These are phyloP conservation scores for Hemerocallis citrina DNA, from an alignment of 106 monocot species.

Conservation along the genomic window DNA sequence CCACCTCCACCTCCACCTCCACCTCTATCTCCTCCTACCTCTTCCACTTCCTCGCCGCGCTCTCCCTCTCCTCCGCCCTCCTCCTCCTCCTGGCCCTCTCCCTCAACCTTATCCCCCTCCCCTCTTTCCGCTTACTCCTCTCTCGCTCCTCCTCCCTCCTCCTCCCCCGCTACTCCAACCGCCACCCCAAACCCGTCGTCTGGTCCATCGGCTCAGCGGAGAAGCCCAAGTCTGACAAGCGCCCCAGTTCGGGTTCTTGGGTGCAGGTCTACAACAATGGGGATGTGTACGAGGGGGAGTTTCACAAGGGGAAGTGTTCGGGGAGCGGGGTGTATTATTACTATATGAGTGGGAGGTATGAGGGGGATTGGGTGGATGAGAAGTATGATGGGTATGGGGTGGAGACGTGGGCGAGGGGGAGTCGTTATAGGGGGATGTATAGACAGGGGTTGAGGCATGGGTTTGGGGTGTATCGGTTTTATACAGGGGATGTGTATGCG, in stretches of 20 bases:
- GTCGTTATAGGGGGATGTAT: conserved; percentile 14
- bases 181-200: neutral
- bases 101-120: neutral
- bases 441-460: conserved; percentile 19
- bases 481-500: conserved; percentile 23
- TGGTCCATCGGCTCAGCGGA: conserved; percentile 8
- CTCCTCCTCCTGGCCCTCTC: neutral
- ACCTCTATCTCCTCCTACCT: conserved; percentile 3
- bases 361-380: conserved; percentile 25
- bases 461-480: conserved; percentile 20
- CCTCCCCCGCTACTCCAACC: neutral
- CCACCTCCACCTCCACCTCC: neutral
- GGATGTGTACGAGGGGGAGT: conserved; percentile 23
- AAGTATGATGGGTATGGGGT: conserved; percentile 24
- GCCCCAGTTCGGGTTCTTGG: neutral
- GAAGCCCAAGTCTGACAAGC: conserved; percentile 4
- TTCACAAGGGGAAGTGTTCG: conserved; percentile 16
- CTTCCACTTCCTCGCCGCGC: conserved; percentile 1
- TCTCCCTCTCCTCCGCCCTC: conserved; percentile 4
- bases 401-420: conserved; percentile 24
- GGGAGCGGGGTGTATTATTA: conserved; percentile 28
- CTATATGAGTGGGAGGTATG: conserved; percentile 21
- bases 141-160: neutral
- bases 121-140: neutral
- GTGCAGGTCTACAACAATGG: conserved; percentile 23